phyloP scores from a whole-genome alignment of 1,284 basidiomycete genomes.

The Sanghuangporus weigelae region DNA sequence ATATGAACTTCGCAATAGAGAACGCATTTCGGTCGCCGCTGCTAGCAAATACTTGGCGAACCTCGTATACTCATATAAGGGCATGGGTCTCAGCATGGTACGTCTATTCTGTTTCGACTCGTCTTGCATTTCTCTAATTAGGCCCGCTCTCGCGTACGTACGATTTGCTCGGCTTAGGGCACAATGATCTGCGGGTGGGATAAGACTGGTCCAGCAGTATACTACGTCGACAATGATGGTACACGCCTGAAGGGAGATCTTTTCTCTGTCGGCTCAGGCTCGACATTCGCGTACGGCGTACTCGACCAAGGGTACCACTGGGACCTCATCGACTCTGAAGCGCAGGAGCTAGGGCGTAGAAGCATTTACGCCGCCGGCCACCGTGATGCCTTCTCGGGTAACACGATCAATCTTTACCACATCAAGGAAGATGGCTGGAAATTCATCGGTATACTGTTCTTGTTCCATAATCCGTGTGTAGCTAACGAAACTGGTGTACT shows the following conservation, averaged over 20 bases:
- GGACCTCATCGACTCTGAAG: constrained; percentile 92
- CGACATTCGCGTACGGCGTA: constrained; percentile 98
- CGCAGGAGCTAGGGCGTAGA: constrained; percentile 89
- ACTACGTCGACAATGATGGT: constrained; percentile 98
- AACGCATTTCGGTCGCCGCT: constrained; percentile 97
- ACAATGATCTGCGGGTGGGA: constrained; percentile 99
- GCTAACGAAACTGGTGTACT: neutral
- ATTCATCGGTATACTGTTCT: constrained; percentile 68
- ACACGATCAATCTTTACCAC: constrained; percentile 94
- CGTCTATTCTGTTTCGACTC: constrained; percentile 19
- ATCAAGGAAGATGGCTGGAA: constrained; percentile 93
- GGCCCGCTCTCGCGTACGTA: neutral
- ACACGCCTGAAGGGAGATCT: constrained; percentile 93
- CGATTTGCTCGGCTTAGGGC: constrained; percentile 47
- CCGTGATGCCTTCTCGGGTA: constrained; percentile 97
- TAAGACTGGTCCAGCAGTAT: constrained; percentile 97
- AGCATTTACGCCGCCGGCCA: constrained; percentile 98
- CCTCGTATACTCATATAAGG: constrained; percentile 97
- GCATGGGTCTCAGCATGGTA: constrained; percentile 98
- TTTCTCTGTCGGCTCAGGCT: constrained; percentile 98
- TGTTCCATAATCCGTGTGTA: neutral
- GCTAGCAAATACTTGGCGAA: constrained; percentile 98
- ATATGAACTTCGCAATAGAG: constrained; percentile 95
- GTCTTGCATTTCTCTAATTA: neutral
- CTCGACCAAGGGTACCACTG: constrained; percentile 95